These are phyloP conservation scores for Moricandia moricandioides DNA, from an alignment of 345 rosid genomes.

Conservation along the genomic window DNA sequence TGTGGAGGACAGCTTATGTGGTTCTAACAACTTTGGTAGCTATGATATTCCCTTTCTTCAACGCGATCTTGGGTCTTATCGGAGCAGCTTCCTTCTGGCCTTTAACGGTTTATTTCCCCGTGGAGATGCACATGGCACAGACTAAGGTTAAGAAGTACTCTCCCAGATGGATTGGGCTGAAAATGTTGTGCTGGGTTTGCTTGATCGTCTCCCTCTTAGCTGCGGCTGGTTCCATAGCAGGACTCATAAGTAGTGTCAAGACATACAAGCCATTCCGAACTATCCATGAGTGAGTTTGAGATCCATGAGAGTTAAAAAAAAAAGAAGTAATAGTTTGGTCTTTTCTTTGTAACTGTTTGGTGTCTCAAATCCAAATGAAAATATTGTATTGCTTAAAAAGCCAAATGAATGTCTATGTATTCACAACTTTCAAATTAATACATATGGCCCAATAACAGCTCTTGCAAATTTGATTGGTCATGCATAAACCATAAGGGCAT, in stretches of 20 bases:
- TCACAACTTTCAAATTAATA: slow-evolving; percentile 13
- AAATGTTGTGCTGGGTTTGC: slow-evolving; percentile 60
- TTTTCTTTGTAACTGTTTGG: neutral
- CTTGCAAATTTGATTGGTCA: slow-evolving; percentile 19
- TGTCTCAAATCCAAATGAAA: neutral
- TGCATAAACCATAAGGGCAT: neutral
- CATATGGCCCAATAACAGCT: slow-evolving; percentile 15
- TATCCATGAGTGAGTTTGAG: slow-evolving; percentile 25
- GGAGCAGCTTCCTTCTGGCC: slow-evolving; percentile 96
- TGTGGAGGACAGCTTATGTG: slow-evolving; percentile 80
- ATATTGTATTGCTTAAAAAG: neutral
- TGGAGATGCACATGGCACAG: slow-evolving; percentile 80
- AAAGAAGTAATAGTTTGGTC: slow-evolving; percentile 12
- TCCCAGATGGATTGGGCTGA: slow-evolving; percentile 67
- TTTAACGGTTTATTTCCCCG: slow-evolving; percentile 79
- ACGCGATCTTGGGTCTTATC: slow-evolving; percentile 69
- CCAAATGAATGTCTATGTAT: slow-evolving; percentile 21
- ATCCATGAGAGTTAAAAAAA: neutral
- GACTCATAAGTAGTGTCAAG: slow-evolving; percentile 61
- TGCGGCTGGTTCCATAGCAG: slow-evolving; percentile 70
- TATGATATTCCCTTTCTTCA: slow-evolving; percentile 94
- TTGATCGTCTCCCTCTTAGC: slow-evolving; percentile 66
- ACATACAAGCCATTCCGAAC: slow-evolving; percentile 71
- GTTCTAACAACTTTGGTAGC: slow-evolving; percentile 61
- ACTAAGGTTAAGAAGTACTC: slow-evolving; percentile 55